Conservation (phyloP, 164 flowering plant species). For the Nymphaea thermarum region DNA sequence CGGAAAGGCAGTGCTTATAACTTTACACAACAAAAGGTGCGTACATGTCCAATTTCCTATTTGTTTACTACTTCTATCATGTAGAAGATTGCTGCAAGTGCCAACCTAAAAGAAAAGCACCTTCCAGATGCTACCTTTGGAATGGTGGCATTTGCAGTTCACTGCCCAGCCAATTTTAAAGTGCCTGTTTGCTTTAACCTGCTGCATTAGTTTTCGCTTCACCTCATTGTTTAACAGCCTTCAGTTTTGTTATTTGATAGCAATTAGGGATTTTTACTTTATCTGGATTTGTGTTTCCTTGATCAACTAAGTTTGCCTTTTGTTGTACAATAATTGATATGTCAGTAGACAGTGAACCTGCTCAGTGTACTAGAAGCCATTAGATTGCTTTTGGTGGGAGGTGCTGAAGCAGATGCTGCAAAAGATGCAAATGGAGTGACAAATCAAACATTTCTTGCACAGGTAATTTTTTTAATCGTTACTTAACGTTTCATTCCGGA, state of each 20-base stretch:
- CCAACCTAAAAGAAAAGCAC: no score
- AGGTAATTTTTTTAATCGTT: constrained; percentile 37
- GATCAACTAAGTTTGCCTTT: constrained; percentile 6
- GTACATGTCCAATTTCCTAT: background rate
- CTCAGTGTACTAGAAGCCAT: constrained; percentile 80
- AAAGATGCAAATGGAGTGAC: constrained; percentile 51
- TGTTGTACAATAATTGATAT: constrained; percentile 22
- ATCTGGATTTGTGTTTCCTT: background rate
- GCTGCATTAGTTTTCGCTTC: no score
- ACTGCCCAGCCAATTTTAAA: no score
- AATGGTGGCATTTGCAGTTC: no score
- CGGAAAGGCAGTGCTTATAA: constrained; percentile 55
- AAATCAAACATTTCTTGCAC: constrained; percentile 74
- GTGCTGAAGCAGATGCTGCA: constrained; percentile 43
- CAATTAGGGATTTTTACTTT: no score
- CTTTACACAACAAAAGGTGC: constrained; percentile 96
- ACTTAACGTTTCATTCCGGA: background rate
- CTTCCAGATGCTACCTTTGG: no score
- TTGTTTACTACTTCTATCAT: no score
- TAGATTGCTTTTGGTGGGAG: constrained; percentile 50
- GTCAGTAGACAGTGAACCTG: constrained; percentile 92
- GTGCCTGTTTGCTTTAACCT: no score
- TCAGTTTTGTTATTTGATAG: no score
- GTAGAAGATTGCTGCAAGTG: no score
- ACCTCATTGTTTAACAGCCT: no score